These are phyloP conservation scores for Mycena rosella DNA, from an alignment of 768 basidiomycete genomes.

Conservation along the genomic window DNA sequence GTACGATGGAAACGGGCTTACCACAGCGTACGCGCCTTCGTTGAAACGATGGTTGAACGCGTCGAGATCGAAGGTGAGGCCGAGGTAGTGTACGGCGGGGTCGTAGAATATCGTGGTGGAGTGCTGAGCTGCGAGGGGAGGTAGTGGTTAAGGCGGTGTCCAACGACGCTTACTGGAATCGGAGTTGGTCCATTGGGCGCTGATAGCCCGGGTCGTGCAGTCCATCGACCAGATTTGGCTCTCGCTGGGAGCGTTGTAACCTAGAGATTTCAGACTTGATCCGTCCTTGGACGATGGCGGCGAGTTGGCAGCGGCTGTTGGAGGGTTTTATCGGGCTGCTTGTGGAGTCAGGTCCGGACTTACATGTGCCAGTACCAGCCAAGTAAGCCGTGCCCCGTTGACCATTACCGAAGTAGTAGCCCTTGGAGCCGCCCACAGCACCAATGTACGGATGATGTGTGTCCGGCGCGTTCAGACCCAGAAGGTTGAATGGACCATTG, in stretches of 20 bases:
- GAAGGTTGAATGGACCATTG: slow-evolving; percentile 7
- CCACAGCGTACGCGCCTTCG: slow-evolving; percentile 6
- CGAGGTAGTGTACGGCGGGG: slow-evolving; percentile 6
- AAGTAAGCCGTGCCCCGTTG: slow-evolving; percentile 19
- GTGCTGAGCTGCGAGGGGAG: slow-evolving; percentile 5
- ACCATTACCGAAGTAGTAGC: not conserved
- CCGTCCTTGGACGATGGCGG: slow-evolving; percentile 20
- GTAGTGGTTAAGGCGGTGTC: not conserved
- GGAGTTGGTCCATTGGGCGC: slow-evolving; percentile 21
- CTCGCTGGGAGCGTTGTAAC: slow-evolving; percentile 20
- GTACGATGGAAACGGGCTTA: not conserved
- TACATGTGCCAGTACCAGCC: slow-evolving; percentile 14
- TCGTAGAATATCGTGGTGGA: slow-evolving; percentile 20
- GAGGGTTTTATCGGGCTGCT: not conserved
- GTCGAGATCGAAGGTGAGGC: slow-evolving; percentile 10
- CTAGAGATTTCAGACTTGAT: slow-evolving; percentile 11
- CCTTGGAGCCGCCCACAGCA: slow-evolving; percentile 24
- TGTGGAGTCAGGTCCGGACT: not conserved
- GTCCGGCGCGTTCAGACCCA: slow-evolving; percentile 10
- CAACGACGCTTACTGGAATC: slow-evolving; percentile 14
- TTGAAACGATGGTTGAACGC: not conserved
- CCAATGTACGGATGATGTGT: slow-evolving; percentile 12
- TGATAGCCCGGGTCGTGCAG: not conserved
- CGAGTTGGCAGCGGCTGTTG: slow-evolving; percentile 18
- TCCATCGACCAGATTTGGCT: slow-evolving; percentile 27